These are phyloP conservation scores for Gypsophila paniculata DNA, from an alignment of 179 eudicot genomes.

Conservation along the genomic window DNA sequence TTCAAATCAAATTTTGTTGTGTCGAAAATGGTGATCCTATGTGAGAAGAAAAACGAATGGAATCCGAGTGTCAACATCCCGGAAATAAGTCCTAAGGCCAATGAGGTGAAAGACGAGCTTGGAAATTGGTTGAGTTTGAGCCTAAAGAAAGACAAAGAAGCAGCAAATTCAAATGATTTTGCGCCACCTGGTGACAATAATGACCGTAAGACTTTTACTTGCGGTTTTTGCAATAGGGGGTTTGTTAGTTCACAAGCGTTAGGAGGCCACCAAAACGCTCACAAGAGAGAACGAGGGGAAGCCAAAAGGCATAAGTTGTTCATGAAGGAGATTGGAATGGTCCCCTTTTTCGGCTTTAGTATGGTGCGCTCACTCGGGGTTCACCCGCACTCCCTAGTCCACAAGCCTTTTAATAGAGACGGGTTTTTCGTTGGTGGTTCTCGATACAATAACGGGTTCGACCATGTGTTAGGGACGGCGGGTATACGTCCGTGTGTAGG, in stretches of 20 bases:
- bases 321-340: constrained; percentile 26
- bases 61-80: background rate
- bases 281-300: constrained; percentile 38
- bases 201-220: constrained; percentile 25
- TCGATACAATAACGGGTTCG: constrained; percentile 13
- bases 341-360: constrained; percentile 12
- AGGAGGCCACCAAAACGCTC: constrained; percentile 52
- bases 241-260: constrained; percentile 46
- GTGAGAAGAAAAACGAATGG: constrained; percentile 6
- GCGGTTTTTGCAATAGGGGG: constrained; percentile 34
- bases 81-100: too few relatives aligned
- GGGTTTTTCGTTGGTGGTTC: constrained; percentile 6
- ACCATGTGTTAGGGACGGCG: constrained; percentile 13
- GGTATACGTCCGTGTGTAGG: constrained; percentile 13
- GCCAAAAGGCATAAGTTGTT: constrained; percentile 34
- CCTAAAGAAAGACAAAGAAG: constrained; percentile 14
- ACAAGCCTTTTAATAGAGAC: constrained; percentile 25
- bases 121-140: constrained; percentile 30
- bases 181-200: background rate
- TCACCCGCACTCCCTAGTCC: constrained; percentile 38
- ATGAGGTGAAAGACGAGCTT: background rate
- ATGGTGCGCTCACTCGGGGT: constrained; percentile 35
- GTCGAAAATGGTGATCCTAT: constrained; percentile 22
- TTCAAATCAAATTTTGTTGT: background rate
- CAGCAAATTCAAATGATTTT: constrained; percentile 4